Percentiles rank a stretch among this genome's conserved stretches.
phyloP scores from a whole-genome alignment of 2,329 filamentous ascomycete species.

The Claviceps paspali region DNA sequence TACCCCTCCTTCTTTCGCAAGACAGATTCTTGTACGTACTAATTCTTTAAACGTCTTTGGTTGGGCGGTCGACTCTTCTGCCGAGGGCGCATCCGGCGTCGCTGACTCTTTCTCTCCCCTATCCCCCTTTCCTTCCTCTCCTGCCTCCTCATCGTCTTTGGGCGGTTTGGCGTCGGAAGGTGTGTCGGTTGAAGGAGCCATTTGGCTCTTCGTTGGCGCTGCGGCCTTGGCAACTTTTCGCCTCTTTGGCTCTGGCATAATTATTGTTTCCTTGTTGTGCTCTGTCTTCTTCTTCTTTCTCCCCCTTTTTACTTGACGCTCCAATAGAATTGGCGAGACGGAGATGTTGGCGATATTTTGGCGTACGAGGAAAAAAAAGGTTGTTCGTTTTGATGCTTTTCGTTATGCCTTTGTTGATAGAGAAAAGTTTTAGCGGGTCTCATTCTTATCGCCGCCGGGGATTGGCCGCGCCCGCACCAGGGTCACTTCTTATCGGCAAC shows the following conservation, averaged over 20 bases:
- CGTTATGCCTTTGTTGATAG: too few relatives aligned
- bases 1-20: too few relatives aligned
- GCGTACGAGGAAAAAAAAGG: background rate
- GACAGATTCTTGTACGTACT: constrained; percentile 19
- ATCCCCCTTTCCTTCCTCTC: constrained; percentile 13
- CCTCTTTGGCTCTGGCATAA: constrained; percentile 24
- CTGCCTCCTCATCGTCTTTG: background rate
- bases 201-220: constrained; percentile 8
- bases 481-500: constrained; percentile 14
- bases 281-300: too few relatives aligned
- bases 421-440: constrained; percentile 20
- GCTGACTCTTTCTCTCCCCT: too few relatives aligned
- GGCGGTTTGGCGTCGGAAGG: constrained; percentile 5
- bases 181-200: constrained; percentile 1
- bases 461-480: background rate
- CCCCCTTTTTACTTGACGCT: too few relatives aligned
- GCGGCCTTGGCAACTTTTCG: constrained; percentile 23
- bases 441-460: constrained; percentile 6
- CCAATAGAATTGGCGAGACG: too few relatives aligned
- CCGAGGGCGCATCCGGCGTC: constrained; percentile 18
- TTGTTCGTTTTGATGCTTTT: too few relatives aligned
- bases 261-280: too few relatives aligned
- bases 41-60: constrained; percentile 53
- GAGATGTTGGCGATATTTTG: background rate
- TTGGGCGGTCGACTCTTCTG: constrained; percentile 17